These are phyloP conservation scores for Sclerotinia glacialis DNA, from an alignment of 2,329 filamentous ascomycete genomes.

Conservation along the genomic window DNA sequence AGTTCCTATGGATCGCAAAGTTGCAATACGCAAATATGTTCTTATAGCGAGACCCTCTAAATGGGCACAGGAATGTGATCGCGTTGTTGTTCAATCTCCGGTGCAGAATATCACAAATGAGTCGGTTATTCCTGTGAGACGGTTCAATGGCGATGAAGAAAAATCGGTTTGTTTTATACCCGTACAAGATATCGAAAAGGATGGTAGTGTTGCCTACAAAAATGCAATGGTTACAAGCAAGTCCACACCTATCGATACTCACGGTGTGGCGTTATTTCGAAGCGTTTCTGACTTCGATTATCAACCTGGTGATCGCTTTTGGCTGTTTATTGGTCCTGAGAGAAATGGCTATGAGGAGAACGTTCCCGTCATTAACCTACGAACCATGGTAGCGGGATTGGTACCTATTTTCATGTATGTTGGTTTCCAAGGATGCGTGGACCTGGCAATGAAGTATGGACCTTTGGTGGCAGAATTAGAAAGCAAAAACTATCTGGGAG, in stretches of 20 bases:
- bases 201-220: constrained; percentile 26
- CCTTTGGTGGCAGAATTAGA: constrained; percentile 27
- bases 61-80: constrained; percentile 27
- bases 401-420: constrained; percentile 30
- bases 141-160: constrained; percentile 25
- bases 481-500: constrained; percentile 25
- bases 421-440: constrained; percentile 30
- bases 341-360: constrained; percentile 12
- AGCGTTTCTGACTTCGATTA: constrained; percentile 28
- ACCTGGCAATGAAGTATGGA: constrained; percentile 29
- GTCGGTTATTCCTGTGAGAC: constrained; percentile 28
- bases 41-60: constrained; percentile 29
- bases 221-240: constrained; percentile 21
- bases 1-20: constrained; percentile 25
- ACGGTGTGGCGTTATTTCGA: constrained; percentile 29
- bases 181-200: constrained; percentile 32
- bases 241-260: constrained; percentile 24
- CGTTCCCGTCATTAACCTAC: constrained; percentile 33
- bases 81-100: constrained; percentile 32
- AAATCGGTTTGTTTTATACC: constrained; percentile 32
- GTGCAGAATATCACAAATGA: constrained; percentile 25
- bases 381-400: constrained; percentile 25
- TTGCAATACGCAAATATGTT: constrained; percentile 30
- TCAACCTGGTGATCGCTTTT: constrained; percentile 27
- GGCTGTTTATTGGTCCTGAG: constrained; percentile 26